These are phyloP conservation scores for Castanea sativa DNA, from an alignment of 306 rosid genomes.

Conservation along the genomic window DNA sequence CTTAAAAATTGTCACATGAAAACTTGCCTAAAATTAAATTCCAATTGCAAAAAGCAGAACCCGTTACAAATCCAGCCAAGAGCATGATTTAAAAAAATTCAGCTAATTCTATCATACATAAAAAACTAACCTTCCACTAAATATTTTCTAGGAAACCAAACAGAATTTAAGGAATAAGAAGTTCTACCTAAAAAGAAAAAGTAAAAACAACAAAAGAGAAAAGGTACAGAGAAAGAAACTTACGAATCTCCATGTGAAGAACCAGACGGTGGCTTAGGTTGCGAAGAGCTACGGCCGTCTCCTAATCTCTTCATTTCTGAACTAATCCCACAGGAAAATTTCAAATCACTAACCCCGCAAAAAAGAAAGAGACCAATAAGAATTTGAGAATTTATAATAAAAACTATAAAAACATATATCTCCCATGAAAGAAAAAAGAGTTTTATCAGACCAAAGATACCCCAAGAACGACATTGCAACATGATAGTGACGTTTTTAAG, in stretches of 20 bases:
- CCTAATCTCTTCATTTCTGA: background rate
- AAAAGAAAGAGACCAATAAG: background rate
- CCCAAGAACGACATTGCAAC: no score
- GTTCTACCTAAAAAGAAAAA: background rate
- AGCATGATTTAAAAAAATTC: background rate
- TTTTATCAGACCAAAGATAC: no score
- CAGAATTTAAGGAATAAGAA: background rate
- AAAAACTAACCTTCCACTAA: conserved; percentile 14
- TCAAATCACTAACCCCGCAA: background rate
- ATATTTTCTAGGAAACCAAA: background rate
- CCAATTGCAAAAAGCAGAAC: background rate
- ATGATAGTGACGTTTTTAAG: no score
- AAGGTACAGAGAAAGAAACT: no score
- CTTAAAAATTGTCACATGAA: background rate
- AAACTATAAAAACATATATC: background rate
- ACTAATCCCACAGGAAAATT: background rate
- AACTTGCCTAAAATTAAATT: background rate
- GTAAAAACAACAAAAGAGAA: no score
- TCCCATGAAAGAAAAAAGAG: no score
- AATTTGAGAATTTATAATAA: no score
- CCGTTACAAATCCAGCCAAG: background rate
- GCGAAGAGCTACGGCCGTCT: conserved; percentile 59
- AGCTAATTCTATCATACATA: background rate
- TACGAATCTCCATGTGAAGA: no score
- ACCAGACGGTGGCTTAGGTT: no score